These are phyloP conservation scores for Lactarius psammicola DNA, from an alignment of 768 basidiomycete genomes.

Conservation along the genomic window DNA sequence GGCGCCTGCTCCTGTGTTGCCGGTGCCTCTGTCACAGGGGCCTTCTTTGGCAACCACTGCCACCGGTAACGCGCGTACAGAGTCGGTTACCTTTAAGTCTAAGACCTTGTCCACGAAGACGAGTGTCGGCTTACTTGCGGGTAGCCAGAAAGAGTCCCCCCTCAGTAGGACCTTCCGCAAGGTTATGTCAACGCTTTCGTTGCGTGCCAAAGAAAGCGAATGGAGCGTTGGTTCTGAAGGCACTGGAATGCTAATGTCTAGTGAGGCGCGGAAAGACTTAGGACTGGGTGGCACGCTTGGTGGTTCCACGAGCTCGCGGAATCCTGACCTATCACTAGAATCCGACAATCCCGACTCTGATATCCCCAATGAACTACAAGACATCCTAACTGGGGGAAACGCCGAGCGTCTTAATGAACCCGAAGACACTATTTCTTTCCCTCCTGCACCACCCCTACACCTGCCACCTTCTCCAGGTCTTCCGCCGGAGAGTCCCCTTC, in stretches of 20 bases:
- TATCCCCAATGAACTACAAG: slow-evolving; percentile 75
- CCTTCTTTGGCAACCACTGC: neutral
- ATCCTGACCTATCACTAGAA: slow-evolving; percentile 45
- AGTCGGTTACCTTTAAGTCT: neutral
- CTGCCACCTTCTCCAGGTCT: slow-evolving; percentile 42
- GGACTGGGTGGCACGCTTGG: slow-evolving; percentile 71
- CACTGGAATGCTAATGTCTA: slow-evolving; percentile 42
- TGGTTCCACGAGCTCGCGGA: slow-evolving; percentile 50
- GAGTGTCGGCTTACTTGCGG: neutral
- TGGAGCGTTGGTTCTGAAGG: neutral
- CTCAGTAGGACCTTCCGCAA: slow-evolving; percentile 23
- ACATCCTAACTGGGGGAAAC: slow-evolving; percentile 50
- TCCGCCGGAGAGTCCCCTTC: slow-evolving; percentile 45
- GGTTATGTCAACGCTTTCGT: slow-evolving; percentile 25
- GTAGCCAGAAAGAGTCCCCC: slow-evolving; percentile 9
- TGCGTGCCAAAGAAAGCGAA: slow-evolving; percentile 12
- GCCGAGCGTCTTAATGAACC: slow-evolving; percentile 32
- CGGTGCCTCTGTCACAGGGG: neutral
- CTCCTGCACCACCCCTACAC: slow-evolving; percentile 10
- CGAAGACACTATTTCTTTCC: slow-evolving; percentile 44
- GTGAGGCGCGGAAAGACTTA: slow-evolving; percentile 53
- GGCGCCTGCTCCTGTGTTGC: neutral
- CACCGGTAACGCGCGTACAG: neutral
- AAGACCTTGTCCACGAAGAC: slow-evolving; percentile 14
- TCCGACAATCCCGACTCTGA: slow-evolving; percentile 70